phyloP scores from a whole-genome alignment of 164 flowering plant species.

The Berberis thunbergii region DNA sequence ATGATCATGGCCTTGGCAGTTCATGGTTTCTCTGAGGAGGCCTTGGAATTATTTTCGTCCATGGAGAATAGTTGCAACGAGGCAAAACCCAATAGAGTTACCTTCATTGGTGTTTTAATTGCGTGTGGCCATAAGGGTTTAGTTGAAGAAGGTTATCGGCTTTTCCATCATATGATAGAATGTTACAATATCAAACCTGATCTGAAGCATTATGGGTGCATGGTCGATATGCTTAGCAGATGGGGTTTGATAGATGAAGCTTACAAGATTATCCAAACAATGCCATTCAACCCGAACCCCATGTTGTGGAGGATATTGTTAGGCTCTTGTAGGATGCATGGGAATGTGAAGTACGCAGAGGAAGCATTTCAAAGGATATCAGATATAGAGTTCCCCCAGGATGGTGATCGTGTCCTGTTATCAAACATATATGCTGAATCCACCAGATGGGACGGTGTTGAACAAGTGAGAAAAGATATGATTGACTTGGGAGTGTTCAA shows the following conservation, averaged over 20 bases:
- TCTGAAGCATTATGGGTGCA: slow-evolving; percentile 47
- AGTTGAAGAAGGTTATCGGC: slow-evolving; percentile 28
- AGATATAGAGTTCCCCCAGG: slow-evolving; percentile 23
- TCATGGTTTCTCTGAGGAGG: slow-evolving; percentile 38
- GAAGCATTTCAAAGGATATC: slow-evolving; percentile 23
- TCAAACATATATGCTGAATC: slow-evolving; percentile 45
- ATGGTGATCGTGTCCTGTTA: slow-evolving; percentile 38
- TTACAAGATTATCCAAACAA: slow-evolving; percentile 20
- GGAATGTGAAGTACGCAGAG: slow-evolving; percentile 38
- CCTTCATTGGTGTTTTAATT: slow-evolving; percentile 42
- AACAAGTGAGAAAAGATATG: slow-evolving; percentile 35
- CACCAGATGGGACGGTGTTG: slow-evolving; percentile 40
- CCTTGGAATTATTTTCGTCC: slow-evolving; percentile 28
- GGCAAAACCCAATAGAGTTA: slow-evolving; percentile 31
- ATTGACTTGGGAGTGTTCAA: slow-evolving; percentile 23
- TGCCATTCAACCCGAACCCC: slow-evolving; percentile 26
- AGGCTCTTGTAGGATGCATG: slow-evolving; percentile 37
- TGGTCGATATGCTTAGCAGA: slow-evolving; percentile 50
- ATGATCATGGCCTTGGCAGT: slow-evolving; percentile 50
- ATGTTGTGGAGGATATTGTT: slow-evolving; percentile 46
- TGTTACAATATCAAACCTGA: slow-evolving; percentile 33
- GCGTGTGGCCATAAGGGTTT: slow-evolving; percentile 42
- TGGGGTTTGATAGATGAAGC: slow-evolving; percentile 42
- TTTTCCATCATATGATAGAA: slow-evolving; percentile 26
- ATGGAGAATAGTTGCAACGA: slow-evolving; percentile 21